Evolutionary conservation across 306 rosid species (phyloP).

Genomic region (Lathyrus tuberosus): DNA sequence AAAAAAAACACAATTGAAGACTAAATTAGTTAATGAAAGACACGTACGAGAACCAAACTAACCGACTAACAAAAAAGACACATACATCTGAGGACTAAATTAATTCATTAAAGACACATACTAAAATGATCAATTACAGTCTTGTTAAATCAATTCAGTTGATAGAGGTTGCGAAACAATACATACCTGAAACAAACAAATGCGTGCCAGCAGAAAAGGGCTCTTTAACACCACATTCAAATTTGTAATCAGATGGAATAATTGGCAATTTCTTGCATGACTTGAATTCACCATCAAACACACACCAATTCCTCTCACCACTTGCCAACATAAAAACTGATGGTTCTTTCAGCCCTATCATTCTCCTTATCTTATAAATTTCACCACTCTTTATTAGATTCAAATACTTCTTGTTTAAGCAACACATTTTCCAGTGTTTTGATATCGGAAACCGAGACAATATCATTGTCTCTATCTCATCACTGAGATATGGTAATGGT

Average conservation of each 20-base stretch:
- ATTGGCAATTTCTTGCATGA: slow-evolving; percentile 56
- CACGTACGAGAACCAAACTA: too few species aligned
- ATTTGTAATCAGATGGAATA: slow-evolving; percentile 62
- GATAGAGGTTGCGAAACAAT: not conserved
- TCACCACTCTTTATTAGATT: slow-evolving; percentile 61
- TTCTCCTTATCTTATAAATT: slow-evolving; percentile 61
- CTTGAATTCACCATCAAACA: slow-evolving; percentile 52
- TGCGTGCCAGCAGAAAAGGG: slow-evolving; percentile 73
- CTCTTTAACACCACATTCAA: slow-evolving; percentile 56
- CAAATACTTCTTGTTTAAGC: slow-evolving; percentile 55
- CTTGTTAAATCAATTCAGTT: too few species aligned
- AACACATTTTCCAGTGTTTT: slow-evolving; percentile 55
- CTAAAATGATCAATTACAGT: too few species aligned
- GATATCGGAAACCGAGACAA: slow-evolving; percentile 67
- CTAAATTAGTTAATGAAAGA: too few species aligned
- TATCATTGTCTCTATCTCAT: slow-evolving; percentile 74
- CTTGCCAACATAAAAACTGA: slow-evolving; percentile 63
- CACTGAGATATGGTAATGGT: slow-evolving; percentile 52
- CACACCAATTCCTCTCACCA: slow-evolving; percentile 74
- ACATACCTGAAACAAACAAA: slow-evolving; percentile 54
- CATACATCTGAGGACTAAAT: too few species aligned
- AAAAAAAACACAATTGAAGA: too few species aligned
- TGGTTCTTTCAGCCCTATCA: slow-evolving; percentile 58
- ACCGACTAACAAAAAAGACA: too few species aligned
- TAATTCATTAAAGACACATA: too few species aligned